Base-by-base conservation (phyloP, 805 yeast species). In the Barnettozyma pratensis region DNA sequence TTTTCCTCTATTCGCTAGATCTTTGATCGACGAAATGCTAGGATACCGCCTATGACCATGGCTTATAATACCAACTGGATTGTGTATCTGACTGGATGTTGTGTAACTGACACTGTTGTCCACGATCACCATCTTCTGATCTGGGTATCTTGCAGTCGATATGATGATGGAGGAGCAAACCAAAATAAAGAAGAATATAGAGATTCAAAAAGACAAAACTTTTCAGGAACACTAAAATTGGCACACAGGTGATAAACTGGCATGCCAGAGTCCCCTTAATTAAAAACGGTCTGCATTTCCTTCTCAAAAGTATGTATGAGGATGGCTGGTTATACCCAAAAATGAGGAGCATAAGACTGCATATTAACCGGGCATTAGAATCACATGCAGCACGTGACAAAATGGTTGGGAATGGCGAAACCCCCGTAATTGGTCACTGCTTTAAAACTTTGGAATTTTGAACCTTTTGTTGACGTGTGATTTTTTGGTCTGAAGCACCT, bases 21-120 rank as follows among this genome's bases (percentile, higher is more conserved):
- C 42, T 19, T 52, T 52, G 11, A 52, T 45, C 28, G 45, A 32
- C 6, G 53, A 53, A 4, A 52, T 29, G 31, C 46, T 44, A 6
- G 47, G 44, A n/a, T 42, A 41, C 12, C 51, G 42, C 27, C 45
- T 30, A 40, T 49, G 51, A 3, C 28, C 28, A 7, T 36, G 14
- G 6, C 9, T 38, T 12, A 9, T 29, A 12, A 11, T 27, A 12
- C 43, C 28, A 8, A n/a, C 36, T 26, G 12, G 31, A 25, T 29
- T 25, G 30, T 36, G 30, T 25, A 37, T 9, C 27, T 45, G 44
- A 14, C 31, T 38, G 25, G 48, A 39, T 5, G 48, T 41, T 7
- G 46, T 39, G 41, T 37, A 40, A 2, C 41, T 42, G 26, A 32
- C 12, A 34, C 28, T 19, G 26, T 39, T 31, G 14, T 45, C 48